Conservation (phyloP, 2,329 filamentous ascomycete genomes). For the Diaporthe citri region DNA sequence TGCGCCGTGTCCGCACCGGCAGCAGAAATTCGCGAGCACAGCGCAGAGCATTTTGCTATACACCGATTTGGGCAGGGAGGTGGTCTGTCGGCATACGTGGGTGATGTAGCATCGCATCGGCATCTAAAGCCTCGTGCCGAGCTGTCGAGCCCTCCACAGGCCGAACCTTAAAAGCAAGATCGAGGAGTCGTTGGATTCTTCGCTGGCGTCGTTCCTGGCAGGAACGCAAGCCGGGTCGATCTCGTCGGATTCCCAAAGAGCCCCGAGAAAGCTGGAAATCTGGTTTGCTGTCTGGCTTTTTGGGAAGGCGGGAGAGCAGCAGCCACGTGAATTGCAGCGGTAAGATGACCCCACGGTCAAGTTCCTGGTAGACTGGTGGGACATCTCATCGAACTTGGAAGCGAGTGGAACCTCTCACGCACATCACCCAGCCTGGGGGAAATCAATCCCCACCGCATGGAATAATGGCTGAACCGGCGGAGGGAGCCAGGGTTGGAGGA, state of each 20-base stretch:
- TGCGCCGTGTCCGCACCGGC: background rate
- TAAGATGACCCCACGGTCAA: constrained; percentile 36
- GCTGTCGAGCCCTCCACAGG: constrained; percentile 25
- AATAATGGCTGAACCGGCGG: background rate
- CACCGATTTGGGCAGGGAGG: background rate
- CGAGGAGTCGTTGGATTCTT: background rate
- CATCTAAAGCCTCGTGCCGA: constrained; percentile 17
- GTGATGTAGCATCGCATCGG: constrained; percentile 27
- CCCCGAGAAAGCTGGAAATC: background rate
- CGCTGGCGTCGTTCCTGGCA: constrained; percentile 11
- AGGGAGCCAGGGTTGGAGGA: background rate
- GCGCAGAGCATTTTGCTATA: background rate
- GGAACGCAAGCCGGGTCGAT: background rate
- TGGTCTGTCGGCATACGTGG: constrained; percentile 9
- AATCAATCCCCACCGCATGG: constrained; percentile 27
- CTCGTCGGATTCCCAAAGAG: background rate
- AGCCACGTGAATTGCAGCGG: constrained; percentile 33
- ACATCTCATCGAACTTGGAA: constrained; percentile 35
- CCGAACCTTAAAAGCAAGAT: constrained; percentile 14
- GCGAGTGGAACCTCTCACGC: constrained; percentile 26
- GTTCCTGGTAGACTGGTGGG: constrained; percentile 34
- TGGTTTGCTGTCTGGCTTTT: background rate
- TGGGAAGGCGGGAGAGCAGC: constrained; percentile 17
- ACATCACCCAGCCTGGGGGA: constrained; percentile 25
- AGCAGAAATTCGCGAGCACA: background rate